Evolutionary conservation across 148 eudicot species (phyloP).

Genomic region (Silene conica): DNA sequence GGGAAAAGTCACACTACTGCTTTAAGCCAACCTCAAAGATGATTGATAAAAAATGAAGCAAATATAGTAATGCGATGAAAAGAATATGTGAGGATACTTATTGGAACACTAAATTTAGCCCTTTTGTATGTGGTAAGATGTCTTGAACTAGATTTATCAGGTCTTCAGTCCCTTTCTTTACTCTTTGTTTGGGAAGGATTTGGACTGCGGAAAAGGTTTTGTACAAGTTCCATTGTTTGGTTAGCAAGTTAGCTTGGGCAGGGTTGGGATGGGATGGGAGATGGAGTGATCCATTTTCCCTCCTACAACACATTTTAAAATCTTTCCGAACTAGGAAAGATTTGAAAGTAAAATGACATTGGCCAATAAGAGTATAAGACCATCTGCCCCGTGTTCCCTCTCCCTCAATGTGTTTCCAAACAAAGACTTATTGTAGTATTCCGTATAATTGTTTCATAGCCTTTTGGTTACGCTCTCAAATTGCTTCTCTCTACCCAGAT

Average conservation of each 20-base stretch:
- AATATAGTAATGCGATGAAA: background rate
- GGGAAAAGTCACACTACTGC: background rate
- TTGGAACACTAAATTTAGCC: background rate
- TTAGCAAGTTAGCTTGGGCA: background rate
- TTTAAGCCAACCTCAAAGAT: background rate
- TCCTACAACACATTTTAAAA: background rate
- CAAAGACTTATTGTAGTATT: background rate
- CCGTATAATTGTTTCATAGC: background rate
- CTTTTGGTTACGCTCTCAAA: constrained; percentile 4
- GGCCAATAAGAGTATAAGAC: background rate
- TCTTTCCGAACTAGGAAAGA: too few relatives aligned
- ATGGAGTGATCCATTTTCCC: too few relatives aligned
- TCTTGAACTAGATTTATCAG: background rate
- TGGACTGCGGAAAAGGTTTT: background rate
- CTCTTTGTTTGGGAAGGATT: background rate
- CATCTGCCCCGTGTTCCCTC: background rate
- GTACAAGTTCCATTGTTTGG: background rate
- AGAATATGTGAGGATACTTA: background rate
- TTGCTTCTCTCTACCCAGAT: constrained; percentile 40
- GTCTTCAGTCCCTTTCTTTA: background rate
- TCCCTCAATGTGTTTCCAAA: background rate
- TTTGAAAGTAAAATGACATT: background rate
- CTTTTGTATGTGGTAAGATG: background rate
- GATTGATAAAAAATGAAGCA: background rate
- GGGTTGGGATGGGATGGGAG: background rate